A percentile compares a stretch with the other conserved stretches of the same genome.
Conservation (phyloP, 2,329 filamentous ascomycete genomes). For the Neopestalotiopsis rosae region DNA sequence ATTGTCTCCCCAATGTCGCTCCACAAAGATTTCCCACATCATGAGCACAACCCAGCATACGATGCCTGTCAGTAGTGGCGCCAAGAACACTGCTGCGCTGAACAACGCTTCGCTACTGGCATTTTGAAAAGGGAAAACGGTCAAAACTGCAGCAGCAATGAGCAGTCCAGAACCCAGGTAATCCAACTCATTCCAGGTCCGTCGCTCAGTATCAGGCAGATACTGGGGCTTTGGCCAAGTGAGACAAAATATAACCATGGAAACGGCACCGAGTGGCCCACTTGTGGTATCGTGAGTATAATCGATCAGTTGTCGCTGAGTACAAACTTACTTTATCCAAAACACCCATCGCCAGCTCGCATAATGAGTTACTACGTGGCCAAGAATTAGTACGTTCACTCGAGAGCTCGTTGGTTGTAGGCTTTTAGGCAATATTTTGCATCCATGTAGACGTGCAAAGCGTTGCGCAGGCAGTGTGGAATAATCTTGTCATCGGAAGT, state of each 20-base stretch:
- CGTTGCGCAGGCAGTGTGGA: neutral
- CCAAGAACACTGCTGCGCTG: slow-evolving; percentile 46
- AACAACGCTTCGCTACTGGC: slow-evolving; percentile 49
- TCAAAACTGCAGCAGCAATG: slow-evolving; percentile 56
- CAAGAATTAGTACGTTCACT: neutral
- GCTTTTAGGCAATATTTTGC: too few species aligned
- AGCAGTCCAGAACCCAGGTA: slow-evolving; percentile 58
- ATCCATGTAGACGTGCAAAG: neutral
- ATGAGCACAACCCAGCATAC: slow-evolving; percentile 42
- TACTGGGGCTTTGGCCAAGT: slow-evolving; percentile 54
- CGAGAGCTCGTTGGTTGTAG: neutral
- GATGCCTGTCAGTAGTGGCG: slow-evolving; percentile 44
- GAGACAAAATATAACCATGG: slow-evolving; percentile 51
- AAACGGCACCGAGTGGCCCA: slow-evolving; percentile 54
- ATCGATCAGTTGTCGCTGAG: slow-evolving; percentile 16
- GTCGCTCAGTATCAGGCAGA: slow-evolving; percentile 42
- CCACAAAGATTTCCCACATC: slow-evolving; percentile 43
- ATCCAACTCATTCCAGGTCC: slow-evolving; percentile 57
- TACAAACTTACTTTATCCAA: slow-evolving; percentile 59
- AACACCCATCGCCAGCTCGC: slow-evolving; percentile 61
- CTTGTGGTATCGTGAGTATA: slow-evolving; percentile 37
- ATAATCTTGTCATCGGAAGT: neutral
- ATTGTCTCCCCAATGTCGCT: slow-evolving; percentile 35
- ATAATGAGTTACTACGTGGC: slow-evolving; percentile 47
- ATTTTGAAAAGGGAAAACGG: slow-evolving; percentile 64